Percentiles rank a stretch among this genome's conserved stretches.
Evolutionary conservation across 2,329 filamentous ascomycete genomes (phyloP).

Genomic region (Podosphaera xanthii): DNA sequence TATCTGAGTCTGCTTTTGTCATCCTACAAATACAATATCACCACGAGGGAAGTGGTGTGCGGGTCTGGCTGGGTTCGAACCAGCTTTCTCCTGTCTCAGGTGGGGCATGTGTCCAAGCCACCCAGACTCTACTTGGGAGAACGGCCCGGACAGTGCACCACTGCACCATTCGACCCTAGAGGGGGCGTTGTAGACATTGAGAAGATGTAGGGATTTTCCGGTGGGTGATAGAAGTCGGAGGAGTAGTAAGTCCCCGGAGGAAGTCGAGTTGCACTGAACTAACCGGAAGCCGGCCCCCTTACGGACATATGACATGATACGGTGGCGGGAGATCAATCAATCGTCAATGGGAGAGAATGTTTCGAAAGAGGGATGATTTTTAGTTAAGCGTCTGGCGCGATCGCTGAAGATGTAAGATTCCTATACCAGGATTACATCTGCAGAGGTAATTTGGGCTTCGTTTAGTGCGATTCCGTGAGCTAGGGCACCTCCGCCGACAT

Average conservation of each 20-base stretch:
- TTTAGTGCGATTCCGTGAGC: not conserved
- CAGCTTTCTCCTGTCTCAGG: too few species aligned
- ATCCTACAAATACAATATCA: too few species aligned
- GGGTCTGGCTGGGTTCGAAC: too few species aligned
- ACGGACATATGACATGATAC: not conserved
- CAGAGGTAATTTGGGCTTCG: not conserved
- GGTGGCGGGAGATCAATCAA: not conserved
- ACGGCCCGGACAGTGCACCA: too few species aligned
- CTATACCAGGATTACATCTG: not conserved
- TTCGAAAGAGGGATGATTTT: not conserved
- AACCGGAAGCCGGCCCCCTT: not conserved
- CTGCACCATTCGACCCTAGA: too few species aligned
- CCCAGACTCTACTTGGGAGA: too few species aligned
- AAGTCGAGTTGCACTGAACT: too few species aligned
- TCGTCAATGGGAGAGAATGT: not conserved
- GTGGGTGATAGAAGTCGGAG: not conserved
- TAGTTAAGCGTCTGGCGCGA: not conserved
- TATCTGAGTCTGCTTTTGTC: too few species aligned
- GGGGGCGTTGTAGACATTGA: too few species aligned
- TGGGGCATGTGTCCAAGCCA: too few species aligned
- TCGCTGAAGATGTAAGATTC: not conserved
- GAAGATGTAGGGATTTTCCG: not conserved
- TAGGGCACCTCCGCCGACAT: not conserved
- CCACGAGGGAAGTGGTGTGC: too few species aligned
- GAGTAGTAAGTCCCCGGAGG: not conserved